phyloP scores from a whole-genome alignment of 2,329 filamentous ascomycete genomes.

The Trichophyton mentagrophytes region DNA sequence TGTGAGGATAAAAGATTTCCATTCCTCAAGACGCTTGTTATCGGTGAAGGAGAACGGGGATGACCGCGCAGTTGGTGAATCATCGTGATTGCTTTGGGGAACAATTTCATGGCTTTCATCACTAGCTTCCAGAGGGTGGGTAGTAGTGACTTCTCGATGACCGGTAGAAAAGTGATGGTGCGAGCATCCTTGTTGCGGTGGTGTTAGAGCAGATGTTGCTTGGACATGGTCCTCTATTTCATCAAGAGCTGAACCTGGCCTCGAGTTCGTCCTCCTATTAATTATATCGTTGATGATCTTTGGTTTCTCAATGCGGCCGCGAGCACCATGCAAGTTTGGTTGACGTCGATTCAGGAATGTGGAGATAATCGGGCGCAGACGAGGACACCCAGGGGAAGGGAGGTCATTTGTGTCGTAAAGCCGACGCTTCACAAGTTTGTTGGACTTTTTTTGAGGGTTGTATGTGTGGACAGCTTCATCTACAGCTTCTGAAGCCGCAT shows the following conservation, averaged over 20 bases:
- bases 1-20: slow-evolving; percentile 1
- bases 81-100: neutral
- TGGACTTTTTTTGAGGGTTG: neutral
- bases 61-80: neutral
- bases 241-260: neutral
- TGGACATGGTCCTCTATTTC: neutral
- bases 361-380: neutral
- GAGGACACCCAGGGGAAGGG: neutral
- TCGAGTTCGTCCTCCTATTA: neutral
- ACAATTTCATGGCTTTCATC: neutral
- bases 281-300: slow-evolving; percentile 6
- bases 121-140: neutral
- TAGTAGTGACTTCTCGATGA: neutral
- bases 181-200: neutral
- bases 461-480: neutral
- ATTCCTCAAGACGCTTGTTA: neutral
- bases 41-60: neutral
- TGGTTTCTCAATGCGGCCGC: slow-evolving; percentile 10
- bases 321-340: slow-evolving; percentile 8
- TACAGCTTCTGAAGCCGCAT: neutral
- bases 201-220: neutral
- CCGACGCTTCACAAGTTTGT: slow-evolving; percentile 6
- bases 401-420: neutral
- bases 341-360: slow-evolving; percentile 7
- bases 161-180: neutral